A percentile compares a stretch with the other conserved stretches of the same genome.
Evolutionary conservation across 768 basidiomycete genomes (phyloP).

Genomic region (Rhodotorula diobovata): DNA sequence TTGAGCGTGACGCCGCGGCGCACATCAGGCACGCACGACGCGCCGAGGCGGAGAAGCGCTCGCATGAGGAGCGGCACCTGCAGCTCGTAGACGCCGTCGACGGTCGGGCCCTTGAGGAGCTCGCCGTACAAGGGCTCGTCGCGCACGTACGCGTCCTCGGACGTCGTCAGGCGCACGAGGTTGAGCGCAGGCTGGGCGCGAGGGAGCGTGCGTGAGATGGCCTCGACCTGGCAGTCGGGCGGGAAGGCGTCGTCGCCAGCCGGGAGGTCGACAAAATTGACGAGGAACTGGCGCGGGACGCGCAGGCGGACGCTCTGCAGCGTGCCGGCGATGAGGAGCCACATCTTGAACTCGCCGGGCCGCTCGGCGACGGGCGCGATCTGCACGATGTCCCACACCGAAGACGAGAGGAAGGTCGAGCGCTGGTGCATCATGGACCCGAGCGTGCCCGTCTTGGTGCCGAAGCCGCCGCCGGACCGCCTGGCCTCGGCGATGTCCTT

Average conservation of each 20-base stretch:
- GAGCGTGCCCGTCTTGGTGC: conserved; percentile 47
- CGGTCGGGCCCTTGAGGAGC: conserved; percentile 85
- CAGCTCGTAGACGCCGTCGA: conserved; percentile 88
- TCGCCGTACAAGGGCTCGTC: conserved; percentile 88
- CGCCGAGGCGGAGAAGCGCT: conserved; percentile 75
- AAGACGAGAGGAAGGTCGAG: conserved; percentile 55
- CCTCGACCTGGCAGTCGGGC: conserved; percentile 53
- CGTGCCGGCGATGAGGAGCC: conserved; percentile 76
- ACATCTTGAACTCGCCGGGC: conserved; percentile 77
- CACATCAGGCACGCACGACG: conserved; percentile 67
- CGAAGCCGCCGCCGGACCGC: conserved; percentile 50
- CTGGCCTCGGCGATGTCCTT: conserved; percentile 49
- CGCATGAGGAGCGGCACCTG: conserved; percentile 84
- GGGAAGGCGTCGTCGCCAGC: conserved; percentile 61
- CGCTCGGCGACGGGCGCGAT: conserved; percentile 50
- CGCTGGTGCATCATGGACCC: conserved; percentile 47
- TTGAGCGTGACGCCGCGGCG: conserved; percentile 65
- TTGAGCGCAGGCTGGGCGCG: conserved; percentile 69
- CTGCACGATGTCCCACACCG: conserved; percentile 89
- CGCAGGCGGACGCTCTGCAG: conserved; percentile 75
- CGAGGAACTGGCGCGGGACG: conserved; percentile 85
- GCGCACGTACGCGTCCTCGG: conserved; percentile 75
- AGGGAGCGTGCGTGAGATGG: conserved; percentile 72
- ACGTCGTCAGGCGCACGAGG: conserved; percentile 74
- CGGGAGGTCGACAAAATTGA: conserved; percentile 73